These are phyloP conservation scores for Hyphopichia fennica DNA, from an alignment of 1,139 yeast species.

Conservation along the genomic window DNA sequence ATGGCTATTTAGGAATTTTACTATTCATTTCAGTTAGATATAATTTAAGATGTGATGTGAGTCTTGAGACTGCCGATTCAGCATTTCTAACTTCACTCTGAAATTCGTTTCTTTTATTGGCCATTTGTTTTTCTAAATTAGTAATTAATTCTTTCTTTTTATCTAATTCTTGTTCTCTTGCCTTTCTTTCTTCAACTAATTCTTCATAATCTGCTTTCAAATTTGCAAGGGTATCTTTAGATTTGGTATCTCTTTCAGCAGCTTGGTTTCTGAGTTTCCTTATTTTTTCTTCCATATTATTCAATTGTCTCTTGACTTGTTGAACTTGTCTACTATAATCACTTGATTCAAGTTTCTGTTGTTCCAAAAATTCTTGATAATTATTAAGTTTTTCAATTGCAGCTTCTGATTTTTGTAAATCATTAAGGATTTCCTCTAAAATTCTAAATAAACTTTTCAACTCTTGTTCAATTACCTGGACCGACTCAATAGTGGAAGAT, in stretches of 20 bases:
- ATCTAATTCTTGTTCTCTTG: constrained; percentile 53
- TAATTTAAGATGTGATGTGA: constrained; percentile 51
- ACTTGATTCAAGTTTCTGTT: constrained; percentile 41
- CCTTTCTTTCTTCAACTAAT: constrained; percentile 50
- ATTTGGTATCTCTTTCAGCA: constrained; percentile 43
- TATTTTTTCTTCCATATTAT: constrained; percentile 54
- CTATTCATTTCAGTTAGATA: constrained; percentile 18
- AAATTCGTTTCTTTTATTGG: constrained; percentile 41
- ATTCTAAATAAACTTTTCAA: constrained; percentile 50
- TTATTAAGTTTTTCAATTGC: constrained; percentile 39
- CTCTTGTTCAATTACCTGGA: constrained; percentile 57
- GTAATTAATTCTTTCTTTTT: constrained; percentile 48
- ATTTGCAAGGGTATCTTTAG: constrained; percentile 44
- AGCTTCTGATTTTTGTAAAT: constrained; percentile 47
- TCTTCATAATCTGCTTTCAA: constrained; percentile 49
- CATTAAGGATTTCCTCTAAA: constrained; percentile 59
- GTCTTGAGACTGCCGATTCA: constrained; percentile 52
- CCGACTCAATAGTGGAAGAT: constrained; percentile 57
- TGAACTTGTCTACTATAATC: constrained; percentile 52
- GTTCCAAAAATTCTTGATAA: constrained; percentile 49
- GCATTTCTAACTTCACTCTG: constrained; percentile 57
- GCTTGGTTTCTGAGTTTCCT: constrained; percentile 50
- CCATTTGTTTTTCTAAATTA: constrained; percentile 48
- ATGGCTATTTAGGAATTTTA: constrained; percentile 4
- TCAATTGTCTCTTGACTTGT: constrained; percentile 53